phyloP scores from a whole-genome alignment of 2,329 filamentous ascomycete genomes.

The Aspergillus persii region DNA sequence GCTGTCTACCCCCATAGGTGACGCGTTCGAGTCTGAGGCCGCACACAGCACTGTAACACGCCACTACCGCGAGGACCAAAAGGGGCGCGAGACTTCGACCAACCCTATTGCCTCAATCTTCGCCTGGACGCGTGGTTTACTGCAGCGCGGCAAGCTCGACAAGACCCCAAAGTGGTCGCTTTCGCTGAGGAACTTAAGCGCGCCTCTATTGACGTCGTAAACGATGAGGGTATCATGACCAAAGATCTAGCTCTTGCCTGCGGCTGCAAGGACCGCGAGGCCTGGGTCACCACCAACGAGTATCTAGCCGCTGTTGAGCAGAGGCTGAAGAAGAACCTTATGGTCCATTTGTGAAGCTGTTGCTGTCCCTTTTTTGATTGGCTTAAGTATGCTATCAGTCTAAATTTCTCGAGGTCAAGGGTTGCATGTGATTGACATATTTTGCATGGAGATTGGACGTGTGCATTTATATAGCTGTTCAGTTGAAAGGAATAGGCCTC shows the following conservation, averaged over 20 bases:
- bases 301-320: slow-evolving; percentile 92
- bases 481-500: too few species aligned
- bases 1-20: slow-evolving; percentile 92
- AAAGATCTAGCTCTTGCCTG: slow-evolving; percentile 97
- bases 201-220: slow-evolving; percentile 91
- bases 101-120: slow-evolving; percentile 99
- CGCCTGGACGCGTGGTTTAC: slow-evolving; percentile 92
- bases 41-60: slow-evolving; percentile 97
- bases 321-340: slow-evolving; percentile 73
- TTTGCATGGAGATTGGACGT: too few species aligned
- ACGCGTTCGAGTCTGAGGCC: slow-evolving; percentile 96
- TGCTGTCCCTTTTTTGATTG: too few species aligned
- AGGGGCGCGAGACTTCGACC: slow-evolving; percentile 93
- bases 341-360: slow-evolving; percentile 36
- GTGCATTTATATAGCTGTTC: too few species aligned
- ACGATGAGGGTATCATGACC: slow-evolving; percentile 95
- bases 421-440: too few species aligned
- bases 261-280: slow-evolving; percentile 77
- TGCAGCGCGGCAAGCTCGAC: slow-evolving; percentile 91
- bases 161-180: slow-evolving; percentile 82
- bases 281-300: slow-evolving; percentile 88
- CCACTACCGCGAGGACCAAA: slow-evolving; percentile 98
- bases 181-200: slow-evolving; percentile 91
- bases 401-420: too few species aligned
- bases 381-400: too few species aligned